Base-by-base conservation (phyloP, 768 basidiomycete species). In the Solioccasus polychromus region DNA sequence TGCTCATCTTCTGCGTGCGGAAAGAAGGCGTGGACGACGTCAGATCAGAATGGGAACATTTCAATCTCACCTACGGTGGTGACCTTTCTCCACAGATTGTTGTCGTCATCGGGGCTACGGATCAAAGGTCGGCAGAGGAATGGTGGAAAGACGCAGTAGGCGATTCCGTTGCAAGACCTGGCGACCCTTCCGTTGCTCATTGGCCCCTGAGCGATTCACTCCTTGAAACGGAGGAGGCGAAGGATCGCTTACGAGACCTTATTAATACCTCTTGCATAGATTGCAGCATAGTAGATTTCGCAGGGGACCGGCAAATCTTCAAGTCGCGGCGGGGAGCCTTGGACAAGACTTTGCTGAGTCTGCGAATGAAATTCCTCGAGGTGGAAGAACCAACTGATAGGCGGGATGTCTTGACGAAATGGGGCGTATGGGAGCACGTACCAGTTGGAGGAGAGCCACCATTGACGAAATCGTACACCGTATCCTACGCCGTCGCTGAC, bases 51-150 rank as follows among this genome's bases (percentile, higher is more conserved):
- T 62, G 60, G 57, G 49, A 61, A 5, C 29, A 57, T 44, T 61
- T 61, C 43, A 49, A 51, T n/a, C 6, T 39, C 36, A 49, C 51
- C 22, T 61, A 61, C 14, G 54, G 59, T 3, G 59, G 59, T 11
- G 60, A 60, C 15, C 58, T 61, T 36, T 56, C 59, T 6, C 60
- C 59, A 20, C 54, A 53, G 18, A 48, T 62, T 8, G 48, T 60
- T n/a, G 25, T 62, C 15, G 10, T 61, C 36, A 37, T 48, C 5
- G 60, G 60, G 35, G 50, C 54, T 5, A 39, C 32, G 4, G 44
- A 57, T 19, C 54, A 54, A 24, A 10, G 3, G 20, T 53, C 61
- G 7, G 60, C 54, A 23, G 43, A 48, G 20, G 37, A 57, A 34
- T 62, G 57, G 60, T 60, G 60, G 52, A 41, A 20, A 7, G 20